A percentile compares a stretch with the other conserved stretches of the same genome.
Evolutionary conservation across 2,329 filamentous ascomycete species (phyloP).

Genomic region (Penicillium fuscoglaucum): DNA sequence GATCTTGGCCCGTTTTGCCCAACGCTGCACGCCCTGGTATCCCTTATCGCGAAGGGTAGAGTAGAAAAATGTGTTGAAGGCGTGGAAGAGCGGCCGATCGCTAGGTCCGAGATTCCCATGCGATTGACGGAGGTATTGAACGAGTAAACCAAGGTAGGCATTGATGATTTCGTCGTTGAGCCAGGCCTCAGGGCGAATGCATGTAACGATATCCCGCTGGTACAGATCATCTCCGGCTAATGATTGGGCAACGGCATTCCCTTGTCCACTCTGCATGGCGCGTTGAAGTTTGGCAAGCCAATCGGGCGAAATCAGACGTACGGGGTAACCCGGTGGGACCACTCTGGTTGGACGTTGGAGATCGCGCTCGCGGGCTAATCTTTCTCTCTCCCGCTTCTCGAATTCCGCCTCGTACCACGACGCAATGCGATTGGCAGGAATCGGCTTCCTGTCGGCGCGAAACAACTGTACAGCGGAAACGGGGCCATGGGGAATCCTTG

Average conservation of each 20-base stretch:
- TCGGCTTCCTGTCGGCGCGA: slow-evolving; percentile 17
- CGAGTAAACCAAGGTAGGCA: slow-evolving; percentile 45
- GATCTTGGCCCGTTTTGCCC: slow-evolving; percentile 50
- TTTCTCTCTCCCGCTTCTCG: slow-evolving; percentile 28
- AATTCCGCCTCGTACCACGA: slow-evolving; percentile 34
- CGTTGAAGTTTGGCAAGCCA: slow-evolving; percentile 39
- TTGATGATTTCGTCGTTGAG: slow-evolving; percentile 52
- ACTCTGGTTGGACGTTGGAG: slow-evolving; percentile 22
- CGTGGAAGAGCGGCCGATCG: slow-evolving; percentile 43
- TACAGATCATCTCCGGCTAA: slow-evolving; percentile 40
- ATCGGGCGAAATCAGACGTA: slow-evolving; percentile 36
- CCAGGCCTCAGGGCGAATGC: slow-evolving; percentile 40
- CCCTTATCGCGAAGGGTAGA: slow-evolving; percentile 45
- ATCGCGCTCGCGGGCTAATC: slow-evolving; percentile 22
- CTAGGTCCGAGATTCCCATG: slow-evolving; percentile 37
- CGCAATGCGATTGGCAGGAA: slow-evolving; percentile 31
- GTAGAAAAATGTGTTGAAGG: slow-evolving; percentile 50
- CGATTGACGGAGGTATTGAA: slow-evolving; percentile 39
- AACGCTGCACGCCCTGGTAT: slow-evolving; percentile 43
- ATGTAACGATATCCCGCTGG: slow-evolving; percentile 39
- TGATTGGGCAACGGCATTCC: slow-evolving; percentile 33
- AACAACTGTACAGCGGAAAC: slow-evolving; percentile 36
- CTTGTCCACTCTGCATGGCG: slow-evolving; percentile 30
- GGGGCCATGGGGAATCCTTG: slow-evolving; percentile 26
- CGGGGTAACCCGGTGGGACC: slow-evolving; percentile 31